Evolutionary conservation across 257 asterid genomes (phyloP).

Genomic region (Salvia rosmarinus): DNA sequence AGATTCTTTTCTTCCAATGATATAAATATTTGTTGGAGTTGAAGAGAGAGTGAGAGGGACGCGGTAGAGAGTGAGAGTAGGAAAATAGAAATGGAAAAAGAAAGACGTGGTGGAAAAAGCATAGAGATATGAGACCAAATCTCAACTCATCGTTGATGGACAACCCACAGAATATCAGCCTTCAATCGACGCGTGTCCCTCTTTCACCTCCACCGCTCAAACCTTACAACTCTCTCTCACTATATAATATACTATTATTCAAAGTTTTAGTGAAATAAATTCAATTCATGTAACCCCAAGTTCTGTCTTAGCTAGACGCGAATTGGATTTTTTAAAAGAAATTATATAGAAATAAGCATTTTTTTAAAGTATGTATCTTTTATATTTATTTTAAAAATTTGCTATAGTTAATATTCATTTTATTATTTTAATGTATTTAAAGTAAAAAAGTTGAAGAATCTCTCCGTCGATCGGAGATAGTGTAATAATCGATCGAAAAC

Average conservation of each 20-base stretch:
- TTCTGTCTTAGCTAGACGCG: too few relatives aligned
- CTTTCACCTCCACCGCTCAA: not conserved
- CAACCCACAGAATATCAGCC: not conserved
- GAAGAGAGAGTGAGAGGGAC: not conserved
- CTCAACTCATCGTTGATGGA: not conserved
- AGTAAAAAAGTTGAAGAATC: too few relatives aligned
- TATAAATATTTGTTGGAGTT: not conserved
- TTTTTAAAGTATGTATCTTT: too few relatives aligned
- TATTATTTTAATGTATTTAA: too few relatives aligned
- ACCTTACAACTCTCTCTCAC: not conserved
- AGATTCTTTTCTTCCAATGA: too few relatives aligned
- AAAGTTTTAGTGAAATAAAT: not conserved
- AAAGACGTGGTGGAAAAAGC: constrained; percentile 6
- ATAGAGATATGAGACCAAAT: not conserved
- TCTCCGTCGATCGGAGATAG: too few relatives aligned
- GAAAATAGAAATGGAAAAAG: not conserved
- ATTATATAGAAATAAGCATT: too few relatives aligned
- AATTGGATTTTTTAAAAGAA: too few relatives aligned
- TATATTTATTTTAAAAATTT: too few relatives aligned
- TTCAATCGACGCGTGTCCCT: constrained; percentile 12
- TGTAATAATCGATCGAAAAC: too few relatives aligned
- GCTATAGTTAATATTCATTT: too few relatives aligned
- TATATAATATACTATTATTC: not conserved
- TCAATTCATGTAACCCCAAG: too few relatives aligned
- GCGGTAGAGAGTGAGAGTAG: not conserved